These are phyloP conservation scores for Athelia psychrophila DNA, from an alignment of 1,284 basidiomycete species.

Conservation along the genomic window DNA sequence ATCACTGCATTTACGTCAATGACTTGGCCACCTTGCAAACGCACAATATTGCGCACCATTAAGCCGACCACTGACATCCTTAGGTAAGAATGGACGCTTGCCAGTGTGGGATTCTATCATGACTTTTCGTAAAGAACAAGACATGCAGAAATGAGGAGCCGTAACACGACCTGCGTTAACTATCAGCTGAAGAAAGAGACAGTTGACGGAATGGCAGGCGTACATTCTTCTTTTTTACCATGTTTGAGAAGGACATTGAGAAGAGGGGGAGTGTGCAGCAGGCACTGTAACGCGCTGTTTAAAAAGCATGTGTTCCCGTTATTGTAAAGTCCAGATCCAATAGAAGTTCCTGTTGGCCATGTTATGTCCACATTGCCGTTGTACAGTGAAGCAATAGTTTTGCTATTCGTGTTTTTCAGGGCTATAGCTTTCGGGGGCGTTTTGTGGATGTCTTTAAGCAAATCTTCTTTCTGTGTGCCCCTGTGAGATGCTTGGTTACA, in stretches of 20 bases:
- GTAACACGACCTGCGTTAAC: conserved; percentile 48
- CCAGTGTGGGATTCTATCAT: conserved; percentile 49
- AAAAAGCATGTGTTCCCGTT: conserved; percentile 97
- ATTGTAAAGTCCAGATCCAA: conserved; percentile 79
- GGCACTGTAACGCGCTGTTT: conserved; percentile 93
- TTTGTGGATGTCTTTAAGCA: conserved; percentile 10
- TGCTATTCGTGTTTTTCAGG: conserved; percentile 24
- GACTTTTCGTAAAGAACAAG: conserved; percentile 62
- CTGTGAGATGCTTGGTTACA: conserved; percentile 1
- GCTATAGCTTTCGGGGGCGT: conserved; percentile 15
- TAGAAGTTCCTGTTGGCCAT: conserved; percentile 46
- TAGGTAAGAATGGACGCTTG: conserved; percentile 54
- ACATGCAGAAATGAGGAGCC: conserved; percentile 67
- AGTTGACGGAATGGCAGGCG: conserved; percentile 21
- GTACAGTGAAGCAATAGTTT: conserved; percentile 39
- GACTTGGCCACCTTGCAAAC: neutral
- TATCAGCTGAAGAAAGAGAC: conserved; percentile 3
- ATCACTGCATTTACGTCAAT: conserved; percentile 54
- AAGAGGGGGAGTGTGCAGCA: conserved; percentile 92
- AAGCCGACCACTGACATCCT: conserved; percentile 61
- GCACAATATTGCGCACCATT: conserved; percentile 48
- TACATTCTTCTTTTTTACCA: conserved; percentile 45
- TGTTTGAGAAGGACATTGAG: conserved; percentile 69
- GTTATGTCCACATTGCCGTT: conserved; percentile 51
- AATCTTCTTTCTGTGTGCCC: conserved; percentile 5